phyloP scores from a whole-genome alignment of 2,329 filamentous ascomycete species.

The Triangularia verruculosa region DNA sequence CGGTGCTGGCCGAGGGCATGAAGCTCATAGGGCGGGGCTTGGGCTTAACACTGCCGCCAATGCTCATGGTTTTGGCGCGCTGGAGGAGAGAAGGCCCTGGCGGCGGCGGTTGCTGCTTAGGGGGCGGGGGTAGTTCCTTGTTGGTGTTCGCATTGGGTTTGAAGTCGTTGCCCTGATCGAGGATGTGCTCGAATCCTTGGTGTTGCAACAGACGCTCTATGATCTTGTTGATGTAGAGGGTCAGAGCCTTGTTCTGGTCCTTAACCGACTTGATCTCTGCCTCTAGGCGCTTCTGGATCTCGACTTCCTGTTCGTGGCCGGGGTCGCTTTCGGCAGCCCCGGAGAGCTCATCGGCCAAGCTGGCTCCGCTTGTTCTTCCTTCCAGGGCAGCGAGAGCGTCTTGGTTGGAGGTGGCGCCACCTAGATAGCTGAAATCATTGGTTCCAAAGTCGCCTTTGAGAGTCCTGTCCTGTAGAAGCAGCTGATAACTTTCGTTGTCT shows the following conservation, averaged over 20 bases:
- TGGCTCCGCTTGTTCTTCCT: slow-evolving; percentile 50
- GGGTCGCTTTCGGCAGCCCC: slow-evolving; percentile 60
- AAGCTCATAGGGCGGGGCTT: slow-evolving; percentile 57
- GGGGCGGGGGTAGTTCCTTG: slow-evolving; percentile 82
- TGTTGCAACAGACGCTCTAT: slow-evolving; percentile 92
- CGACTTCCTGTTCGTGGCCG: slow-evolving; percentile 28
- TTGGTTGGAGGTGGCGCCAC: slow-evolving; percentile 53
- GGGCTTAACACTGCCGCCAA: slow-evolving; percentile 41
- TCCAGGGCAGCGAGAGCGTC: slow-evolving; percentile 64
- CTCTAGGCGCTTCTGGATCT: slow-evolving; percentile 67
- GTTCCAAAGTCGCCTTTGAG: slow-evolving; percentile 89
- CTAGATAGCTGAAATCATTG: slow-evolving; percentile 73
- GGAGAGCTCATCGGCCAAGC: slow-evolving; percentile 85
- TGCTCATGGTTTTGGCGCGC: slow-evolving; percentile 60
- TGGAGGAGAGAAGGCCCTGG: slow-evolving; percentile 52
- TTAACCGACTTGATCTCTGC: slow-evolving; percentile 74
- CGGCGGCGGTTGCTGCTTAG: slow-evolving; percentile 44
- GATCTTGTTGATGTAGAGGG: slow-evolving; percentile 98
- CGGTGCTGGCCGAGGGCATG: slow-evolving; percentile 40
- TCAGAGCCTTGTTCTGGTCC: slow-evolving; percentile 96
- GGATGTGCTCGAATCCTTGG: slow-evolving; percentile 90
- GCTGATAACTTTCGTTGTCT: slow-evolving; percentile 97
- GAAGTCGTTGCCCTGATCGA: slow-evolving; percentile 72
- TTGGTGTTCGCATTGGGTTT: slow-evolving; percentile 58
- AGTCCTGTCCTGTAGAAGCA: slow-evolving; percentile 90